phyloP scores from a whole-genome alignment of 768 basidiomycete genomes.

The Boletellus ananiceps region DNA sequence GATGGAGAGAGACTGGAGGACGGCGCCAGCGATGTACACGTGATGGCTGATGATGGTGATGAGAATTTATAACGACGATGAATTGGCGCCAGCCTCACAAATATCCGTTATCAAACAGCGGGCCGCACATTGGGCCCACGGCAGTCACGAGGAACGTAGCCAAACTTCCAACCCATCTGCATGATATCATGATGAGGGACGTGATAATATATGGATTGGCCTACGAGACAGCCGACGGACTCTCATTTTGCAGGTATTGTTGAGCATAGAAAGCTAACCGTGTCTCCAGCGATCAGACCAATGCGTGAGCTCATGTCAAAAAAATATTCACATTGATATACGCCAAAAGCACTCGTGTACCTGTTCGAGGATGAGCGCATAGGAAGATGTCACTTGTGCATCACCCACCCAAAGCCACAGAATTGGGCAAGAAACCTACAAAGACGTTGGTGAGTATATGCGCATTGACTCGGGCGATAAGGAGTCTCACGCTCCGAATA shows the following conservation, averaged over 20 bases:
- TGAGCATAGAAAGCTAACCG: conserved; percentile 21
- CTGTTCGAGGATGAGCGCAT: neutral
- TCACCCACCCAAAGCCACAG: conserved; percentile 23
- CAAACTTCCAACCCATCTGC: conserved; percentile 28
- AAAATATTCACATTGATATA: conserved; percentile 22
- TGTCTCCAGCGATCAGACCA: neutral
- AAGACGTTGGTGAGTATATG: neutral
- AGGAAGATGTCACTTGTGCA: neutral
- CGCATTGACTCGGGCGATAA: neutral
- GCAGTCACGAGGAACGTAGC: conserved; percentile 13
- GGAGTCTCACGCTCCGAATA: conserved; percentile 21
- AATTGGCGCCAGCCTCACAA: conserved; percentile 15
- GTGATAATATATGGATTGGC: neutral
- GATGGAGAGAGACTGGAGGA: conserved; percentile 26
- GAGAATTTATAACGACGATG: neutral
- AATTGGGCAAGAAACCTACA: conserved; percentile 26
- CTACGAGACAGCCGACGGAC: conserved; percentile 23
- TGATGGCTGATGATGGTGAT: conserved; percentile 9
- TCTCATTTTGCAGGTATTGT: conserved; percentile 19
- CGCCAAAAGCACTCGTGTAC: conserved; percentile 23
- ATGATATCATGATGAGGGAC: neutral
- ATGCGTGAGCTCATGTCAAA: neutral
- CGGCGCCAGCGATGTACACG: conserved; percentile 22
- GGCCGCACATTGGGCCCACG: conserved; percentile 23
- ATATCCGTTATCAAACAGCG: conserved; percentile 25